A percentile compares a stretch with the other conserved stretches of the same genome.
Conservation (phyloP, 331 rosid species). For the Acacia pycnantha region DNA sequence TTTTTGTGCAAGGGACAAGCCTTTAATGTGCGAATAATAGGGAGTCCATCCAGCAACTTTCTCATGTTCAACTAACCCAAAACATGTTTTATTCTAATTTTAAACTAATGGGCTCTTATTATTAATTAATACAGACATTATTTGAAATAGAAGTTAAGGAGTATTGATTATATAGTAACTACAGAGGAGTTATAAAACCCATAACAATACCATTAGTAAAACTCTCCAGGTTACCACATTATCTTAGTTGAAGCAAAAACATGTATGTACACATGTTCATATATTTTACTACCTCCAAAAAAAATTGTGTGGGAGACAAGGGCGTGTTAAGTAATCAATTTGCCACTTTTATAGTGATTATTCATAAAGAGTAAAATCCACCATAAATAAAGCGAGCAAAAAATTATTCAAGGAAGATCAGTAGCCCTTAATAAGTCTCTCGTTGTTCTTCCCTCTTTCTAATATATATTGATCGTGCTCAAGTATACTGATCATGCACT, state of each 20-base stretch:
- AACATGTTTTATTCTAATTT: background rate
- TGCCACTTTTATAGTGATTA: no score
- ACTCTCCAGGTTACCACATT: background rate
- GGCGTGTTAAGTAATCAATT: no score
- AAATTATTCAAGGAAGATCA: background rate
- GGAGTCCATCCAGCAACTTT: background rate
- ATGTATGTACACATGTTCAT: no score
- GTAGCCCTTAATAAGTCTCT: background rate
- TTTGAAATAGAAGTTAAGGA: background rate
- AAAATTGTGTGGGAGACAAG: no score
- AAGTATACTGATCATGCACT: background rate
- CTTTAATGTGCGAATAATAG: background rate
- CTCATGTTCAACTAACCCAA: background rate
- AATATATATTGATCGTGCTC: background rate
- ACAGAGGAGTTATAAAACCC: background rate
- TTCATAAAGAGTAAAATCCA: background rate
- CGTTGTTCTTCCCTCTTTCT: background rate
- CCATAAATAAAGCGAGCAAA: background rate
- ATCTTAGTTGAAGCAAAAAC: no score
- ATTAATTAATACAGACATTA: background rate
- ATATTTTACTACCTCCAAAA: no score
- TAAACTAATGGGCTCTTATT: background rate
- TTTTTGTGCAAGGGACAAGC: background rate
- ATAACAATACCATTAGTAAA: background rate
- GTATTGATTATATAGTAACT: background rate